phyloP scores from a whole-genome alignment of 257 asterid genomes.

The Rauvolfia tetraphylla region DNA sequence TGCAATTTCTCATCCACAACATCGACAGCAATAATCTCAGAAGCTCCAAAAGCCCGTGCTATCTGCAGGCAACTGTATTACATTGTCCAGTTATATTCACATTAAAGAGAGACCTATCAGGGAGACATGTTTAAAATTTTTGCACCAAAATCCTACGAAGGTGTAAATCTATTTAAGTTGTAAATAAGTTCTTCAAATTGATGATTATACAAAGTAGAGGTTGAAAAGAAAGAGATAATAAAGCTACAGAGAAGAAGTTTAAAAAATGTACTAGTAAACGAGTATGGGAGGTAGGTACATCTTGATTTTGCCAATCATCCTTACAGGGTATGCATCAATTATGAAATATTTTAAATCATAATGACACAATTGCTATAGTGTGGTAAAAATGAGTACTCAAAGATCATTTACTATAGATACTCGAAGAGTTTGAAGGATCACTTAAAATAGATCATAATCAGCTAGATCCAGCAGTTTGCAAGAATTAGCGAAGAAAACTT shows the following conservation, averaged over 20 bases:
- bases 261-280: not conserved
- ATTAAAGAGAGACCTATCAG: slow-evolving; percentile 9
- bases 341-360: not conserved
- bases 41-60: slow-evolving; percentile 97
- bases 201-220: not conserved
- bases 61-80: slow-evolving; percentile 87
- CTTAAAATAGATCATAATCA: not conserved
- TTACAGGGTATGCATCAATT: not conserved
- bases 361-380: not conserved
- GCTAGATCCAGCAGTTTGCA: not conserved
- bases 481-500: not conserved
- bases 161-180: not conserved
- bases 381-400: not conserved
- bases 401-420: not conserved
- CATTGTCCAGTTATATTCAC: slow-evolving; percentile 32
- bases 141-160: not conserved
- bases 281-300: not conserved
- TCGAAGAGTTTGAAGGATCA: not conserved
- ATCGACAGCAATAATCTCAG: slow-evolving; percentile 95
- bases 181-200: not conserved
- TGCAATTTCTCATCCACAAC: slow-evolving; percentile 85
- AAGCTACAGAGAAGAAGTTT: not conserved
- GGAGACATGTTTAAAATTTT: not conserved
- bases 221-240: not conserved
- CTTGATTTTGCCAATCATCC: not conserved